Base-by-base conservation (phyloP, 768 basidiomycete species). In the Rhizopogon rudus region DNA sequence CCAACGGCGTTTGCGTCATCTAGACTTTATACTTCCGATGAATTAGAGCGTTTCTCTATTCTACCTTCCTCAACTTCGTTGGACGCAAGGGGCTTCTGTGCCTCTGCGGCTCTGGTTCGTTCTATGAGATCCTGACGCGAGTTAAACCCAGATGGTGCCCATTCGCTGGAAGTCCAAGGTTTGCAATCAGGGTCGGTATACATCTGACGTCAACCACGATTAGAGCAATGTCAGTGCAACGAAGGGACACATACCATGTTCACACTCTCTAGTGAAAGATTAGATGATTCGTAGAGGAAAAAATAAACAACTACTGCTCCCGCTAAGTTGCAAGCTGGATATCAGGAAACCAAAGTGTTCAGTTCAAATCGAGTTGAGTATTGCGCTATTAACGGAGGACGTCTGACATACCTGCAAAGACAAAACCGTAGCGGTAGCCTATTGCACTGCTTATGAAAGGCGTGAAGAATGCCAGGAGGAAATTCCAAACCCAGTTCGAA, bases 401-500 rank as follows among this genome's bases (percentile, higher is more conserved):
- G 12, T 60, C 73, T 25, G 25, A 25, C 25, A 56, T 65, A 73
- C 81, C 79, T 12, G 85, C 86, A 65, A 90, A 89, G 40, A 89
- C 75, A 65, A 82, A 90, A 4, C 88, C 87, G 67, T 85, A 88
- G 37, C 73, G 68, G 70, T 80, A 89, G 8, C 66, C 46, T 62
- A 88, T 88, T 12, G 75, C 72, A 17, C 57, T 65, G 3, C 73
- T 73, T 63, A 89, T 88, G 69, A 87, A 86, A 0, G 87, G 86
- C n/a, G 87, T 88, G 73, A 87, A 87, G 78, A 88, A 89, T 0
- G 84, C 86, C 53, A 88, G 71, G 39, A 87, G 71, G 74, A 87
- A 86, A 65, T 86, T 85, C 81, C 80, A 87, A 3, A 79, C 81
- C 77, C 86, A 88, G 67, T 86, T 88, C 33, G 75, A 70, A 0